phyloP scores from a whole-genome alignment of 768 basidiomycete genomes.

The Calocybe cyanea region DNA sequence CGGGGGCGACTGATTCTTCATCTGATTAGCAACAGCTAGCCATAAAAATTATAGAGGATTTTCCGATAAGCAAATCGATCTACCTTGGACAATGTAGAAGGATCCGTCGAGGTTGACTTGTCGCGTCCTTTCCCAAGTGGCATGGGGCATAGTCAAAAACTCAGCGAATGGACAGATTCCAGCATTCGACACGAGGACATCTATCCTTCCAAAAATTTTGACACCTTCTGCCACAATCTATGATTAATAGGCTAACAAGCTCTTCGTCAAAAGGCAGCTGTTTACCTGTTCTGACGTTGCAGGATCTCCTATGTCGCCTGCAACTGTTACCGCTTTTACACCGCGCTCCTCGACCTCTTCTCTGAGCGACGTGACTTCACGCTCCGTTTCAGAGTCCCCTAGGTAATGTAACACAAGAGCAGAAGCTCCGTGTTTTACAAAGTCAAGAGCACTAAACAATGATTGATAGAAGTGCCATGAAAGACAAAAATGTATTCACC shows the following conservation, averaged over 20 bases:
- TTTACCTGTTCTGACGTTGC: constrained; percentile 53
- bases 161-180: constrained; percentile 78
- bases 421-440: constrained; percentile 59
- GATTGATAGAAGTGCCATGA: neutral
- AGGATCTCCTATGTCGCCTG: constrained; percentile 63
- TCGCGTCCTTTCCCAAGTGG: constrained; percentile 60
- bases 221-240: constrained; percentile 64
- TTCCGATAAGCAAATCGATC: neutral
- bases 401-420: constrained; percentile 66
- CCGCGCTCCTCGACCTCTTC: constrained; percentile 39
- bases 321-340: constrained; percentile 42
- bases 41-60: constrained; percentile 1
- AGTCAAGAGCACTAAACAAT: constrained; percentile 48
- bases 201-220: constrained; percentile 59
- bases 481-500: constrained; percentile 24
- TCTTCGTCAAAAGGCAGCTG: neutral
- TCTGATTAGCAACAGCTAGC: constrained; percentile 66
- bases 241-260: neutral
- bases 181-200: constrained; percentile 43
- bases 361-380: constrained; percentile 44
- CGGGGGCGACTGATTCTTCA: constrained; percentile 63
- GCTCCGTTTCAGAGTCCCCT: constrained; percentile 52
- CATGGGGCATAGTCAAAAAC: constrained; percentile 65
- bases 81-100: constrained; percentile 68
- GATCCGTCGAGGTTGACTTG: constrained; percentile 75